Conservation (phyloP, 202 grass and related monocot genomes). For the Brachypodium distachyon region DNA sequence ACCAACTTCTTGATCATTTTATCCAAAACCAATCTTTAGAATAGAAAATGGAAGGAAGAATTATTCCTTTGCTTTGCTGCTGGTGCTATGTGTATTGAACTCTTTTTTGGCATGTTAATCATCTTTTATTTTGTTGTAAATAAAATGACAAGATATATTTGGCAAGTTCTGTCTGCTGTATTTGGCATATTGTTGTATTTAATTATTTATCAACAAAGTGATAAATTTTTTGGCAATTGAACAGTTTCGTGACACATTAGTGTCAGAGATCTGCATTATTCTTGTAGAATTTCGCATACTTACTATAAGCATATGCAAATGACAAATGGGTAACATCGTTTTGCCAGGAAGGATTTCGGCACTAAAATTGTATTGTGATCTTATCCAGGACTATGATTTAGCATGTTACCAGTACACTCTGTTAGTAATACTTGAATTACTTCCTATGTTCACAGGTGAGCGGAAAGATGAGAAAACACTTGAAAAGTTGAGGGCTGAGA, state of each 20-base stretch:
- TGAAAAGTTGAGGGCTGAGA: constrained; percentile 80
- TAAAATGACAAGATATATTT: background rate
- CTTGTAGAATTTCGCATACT: background rate
- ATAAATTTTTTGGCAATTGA: background rate
- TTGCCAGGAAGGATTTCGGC: background rate
- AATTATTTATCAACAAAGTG: background rate
- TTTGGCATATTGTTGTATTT: background rate
- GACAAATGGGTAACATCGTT: background rate
- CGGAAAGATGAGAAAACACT: constrained; percentile 84
- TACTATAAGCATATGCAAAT: background rate
- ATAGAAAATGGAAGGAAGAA: background rate
- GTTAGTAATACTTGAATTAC: constrained; percentile 1
- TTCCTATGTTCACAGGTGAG: constrained; percentile 46
- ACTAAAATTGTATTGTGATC: background rate
- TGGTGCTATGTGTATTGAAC: background rate
- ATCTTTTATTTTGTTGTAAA: background rate
- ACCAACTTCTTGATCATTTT: background rate
- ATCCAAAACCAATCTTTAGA: background rate
- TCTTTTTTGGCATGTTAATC: background rate
- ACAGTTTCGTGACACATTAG: background rate
- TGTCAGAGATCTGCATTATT: background rate
- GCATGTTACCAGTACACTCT: background rate
- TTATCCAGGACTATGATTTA: background rate
- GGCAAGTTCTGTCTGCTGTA: background rate
- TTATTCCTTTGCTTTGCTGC: background rate